Evolutionary conservation across 2,329 filamentous ascomycete genomes (phyloP), one percentile per base, ranked within the genome.

Genomic region (Aspergillus sojae): DNA sequence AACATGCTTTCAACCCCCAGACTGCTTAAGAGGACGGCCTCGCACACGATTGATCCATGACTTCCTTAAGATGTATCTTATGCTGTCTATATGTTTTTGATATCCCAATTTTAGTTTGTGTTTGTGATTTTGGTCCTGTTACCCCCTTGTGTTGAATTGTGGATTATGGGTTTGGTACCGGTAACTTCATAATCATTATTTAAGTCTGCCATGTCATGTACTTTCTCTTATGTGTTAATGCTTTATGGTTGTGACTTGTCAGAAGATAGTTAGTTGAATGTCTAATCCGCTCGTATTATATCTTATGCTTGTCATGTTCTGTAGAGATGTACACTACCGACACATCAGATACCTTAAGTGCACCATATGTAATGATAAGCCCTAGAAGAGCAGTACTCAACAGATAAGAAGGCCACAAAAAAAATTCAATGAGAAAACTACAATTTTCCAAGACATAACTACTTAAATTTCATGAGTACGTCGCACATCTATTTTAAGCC

Each of bases 1-100:
- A 66, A n/a, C 56, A 61, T 11, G 67, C 65, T 11, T 72, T 72
- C 55, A 70, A 72, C 39, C 70, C 70, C 41, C 70, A 72, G 59
- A 63, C 67, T 14, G 70, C 68, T 5, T 72, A 64, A 63, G 43
- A 12, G 36, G 21, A 21, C 21, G 30, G 30, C 54, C 48, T n/a
- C 9, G 7, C 28, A 11, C 28, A 52, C 46, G 12, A 21, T 34
- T 52, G 41, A 19, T 41, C 34, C 26, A 55, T 56, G 56, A 23
- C 50, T 61, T 54, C 50, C 46, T 48, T 50, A 4, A 36, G 26
- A 41, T 39, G n/a, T 54, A 48, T 55, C 26, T 34, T 54, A 50
- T 16, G 23, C 36, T 54, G 16, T 58, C 16, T 36, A 6, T 57
- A n/a, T 50, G 36, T 46, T 26, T 43, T 64, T 62, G 58, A 62